Evolutionary conservation across 352 stramenopile genomes (phyloP), one percentile per base, ranked within the genome.

Genomic region (Peronospora farinosa): DNA sequence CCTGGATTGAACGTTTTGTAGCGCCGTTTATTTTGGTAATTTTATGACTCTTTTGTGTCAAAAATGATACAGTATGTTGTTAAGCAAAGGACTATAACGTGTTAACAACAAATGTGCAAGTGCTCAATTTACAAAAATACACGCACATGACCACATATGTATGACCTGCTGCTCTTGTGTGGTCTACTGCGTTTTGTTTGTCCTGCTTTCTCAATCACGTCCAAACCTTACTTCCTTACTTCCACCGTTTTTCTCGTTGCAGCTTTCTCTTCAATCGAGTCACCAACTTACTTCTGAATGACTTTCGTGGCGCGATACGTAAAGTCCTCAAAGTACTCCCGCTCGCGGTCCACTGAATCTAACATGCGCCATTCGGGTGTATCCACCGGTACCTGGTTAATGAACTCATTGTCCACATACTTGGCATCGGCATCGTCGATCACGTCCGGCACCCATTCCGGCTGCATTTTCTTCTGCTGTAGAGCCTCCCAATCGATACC

Each of bases 291-390:
- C 62, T 84, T 85, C 19, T 86, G 72, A 41, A 89, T 86, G 27
- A 90, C 71, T 33, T 75, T 69, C 23, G 80, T 88, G 15, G 80
- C 61, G 3, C 79, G 76, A 68, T 84, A 93, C 33, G 78, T 93
- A 55, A 93, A 93, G 59, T 91, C 83, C 47, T 86, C 69, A 45
- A 93, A 81, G 61, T 85, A 89, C 60, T 93, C 83, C 37, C 67
- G 65, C 61, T 91, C 83, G 31, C 83, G 78, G 32, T 93, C 83
- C 32, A 93, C 83, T 25, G 82, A 90, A 56, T 93, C 83, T 15
- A 93, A 71, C 83, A 93, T 93, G 41, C 83, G 78, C 83, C 83
- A 93, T 57, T 93, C 83, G 40, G 83, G 83, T 8, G 83, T 93
- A 49, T 93, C 83, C 48, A 93, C 83, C 0, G 82, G 78, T 51